These are phyloP conservation scores for Paramecium pentaurelia DNA, from an alignment of 73 alveolate genomes.

Conservation along the genomic window DNA sequence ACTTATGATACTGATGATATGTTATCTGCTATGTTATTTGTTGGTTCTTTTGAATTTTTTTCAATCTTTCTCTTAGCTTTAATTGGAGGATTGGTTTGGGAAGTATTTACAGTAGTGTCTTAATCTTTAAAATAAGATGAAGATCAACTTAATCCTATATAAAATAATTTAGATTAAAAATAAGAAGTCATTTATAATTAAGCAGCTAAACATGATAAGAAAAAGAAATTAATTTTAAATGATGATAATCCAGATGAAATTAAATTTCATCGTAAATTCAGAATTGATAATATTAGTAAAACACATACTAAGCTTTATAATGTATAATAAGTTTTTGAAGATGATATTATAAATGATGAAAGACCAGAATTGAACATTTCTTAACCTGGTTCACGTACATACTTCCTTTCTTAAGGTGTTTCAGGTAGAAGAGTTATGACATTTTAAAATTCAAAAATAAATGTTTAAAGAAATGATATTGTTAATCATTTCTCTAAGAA, in stretches of 20 bases:
- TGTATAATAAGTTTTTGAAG: not conserved
- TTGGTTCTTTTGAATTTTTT: slow-evolving; percentile 29
- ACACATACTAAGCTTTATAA: not conserved
- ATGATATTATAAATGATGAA: not conserved
- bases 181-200: not conserved
- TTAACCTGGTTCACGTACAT: not conserved
- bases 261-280: not conserved
- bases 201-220: not conserved
- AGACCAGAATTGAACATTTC: not conserved
- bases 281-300: not conserved
- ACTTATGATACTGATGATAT: not conserved
- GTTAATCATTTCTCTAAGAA: too few relatives aligned
- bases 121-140: not conserved
- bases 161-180: not conserved
- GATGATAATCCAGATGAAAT: not conserved
- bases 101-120: slow-evolving; percentile 42
- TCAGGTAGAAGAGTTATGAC: too few relatives aligned
- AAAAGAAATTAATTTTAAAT: not conserved
- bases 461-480: not conserved
- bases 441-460: too few relatives aligned
- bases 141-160: not conserved
- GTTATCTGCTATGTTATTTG: not conserved
- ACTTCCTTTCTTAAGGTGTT: not conserved
- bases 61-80: slow-evolving; percentile 39
- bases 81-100: slow-evolving; percentile 60